phyloP scores from a whole-genome alignment of 352 stramenopile species.

The Phytophthora foliorum region DNA sequence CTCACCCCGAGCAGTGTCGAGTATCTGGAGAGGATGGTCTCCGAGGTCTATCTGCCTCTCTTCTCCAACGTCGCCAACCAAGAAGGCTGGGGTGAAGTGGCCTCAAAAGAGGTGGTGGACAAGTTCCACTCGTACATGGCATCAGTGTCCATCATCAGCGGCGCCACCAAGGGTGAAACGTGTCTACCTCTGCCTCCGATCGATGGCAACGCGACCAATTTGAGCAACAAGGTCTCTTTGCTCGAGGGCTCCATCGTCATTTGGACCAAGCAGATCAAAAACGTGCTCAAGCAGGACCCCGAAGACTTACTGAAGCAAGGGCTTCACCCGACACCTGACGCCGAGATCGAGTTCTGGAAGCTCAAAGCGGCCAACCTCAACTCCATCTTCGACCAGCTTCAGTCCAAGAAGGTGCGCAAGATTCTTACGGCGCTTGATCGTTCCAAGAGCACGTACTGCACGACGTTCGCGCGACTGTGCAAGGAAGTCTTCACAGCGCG shows the following conservation, averaged over 20 bases:
- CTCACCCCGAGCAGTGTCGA: slow-evolving; percentile 93
- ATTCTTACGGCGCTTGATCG: slow-evolving; percentile 96
- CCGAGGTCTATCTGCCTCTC: slow-evolving; percentile 96
- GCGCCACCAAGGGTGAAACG: slow-evolving; percentile 97
- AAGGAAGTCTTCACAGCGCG: slow-evolving; percentile 98
- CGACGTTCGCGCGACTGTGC: slow-evolving; percentile 96
- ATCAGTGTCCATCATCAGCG: slow-evolving; percentile 96
- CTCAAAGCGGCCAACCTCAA: slow-evolving; percentile 97
- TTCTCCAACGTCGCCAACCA: slow-evolving; percentile 97
- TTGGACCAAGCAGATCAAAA: slow-evolving; percentile 99
- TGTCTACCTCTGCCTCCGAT: slow-evolving; percentile 95
- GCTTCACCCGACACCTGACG: slow-evolving; percentile 96
- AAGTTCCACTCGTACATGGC: slow-evolving; percentile 98
- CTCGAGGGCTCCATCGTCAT: slow-evolving; percentile 98
- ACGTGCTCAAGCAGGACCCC: slow-evolving; percentile 98
- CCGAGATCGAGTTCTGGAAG: slow-evolving; percentile 99
- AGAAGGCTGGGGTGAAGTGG: slow-evolving; percentile 96
- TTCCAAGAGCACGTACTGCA: slow-evolving; percentile 97
- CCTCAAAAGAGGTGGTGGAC: slow-evolving; percentile 97
- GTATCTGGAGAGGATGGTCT: slow-evolving; percentile 95
- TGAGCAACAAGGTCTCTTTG: slow-evolving; percentile 96
- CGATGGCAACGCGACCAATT: slow-evolving; percentile 81
- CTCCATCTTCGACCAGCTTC: slow-evolving; percentile 95
- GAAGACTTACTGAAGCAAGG: slow-evolving; percentile 97
- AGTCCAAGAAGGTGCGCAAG: slow-evolving; percentile 95